Base-by-base conservation (phyloP, 1,284 basidiomycete genomes). In the Boletus mariae region DNA sequence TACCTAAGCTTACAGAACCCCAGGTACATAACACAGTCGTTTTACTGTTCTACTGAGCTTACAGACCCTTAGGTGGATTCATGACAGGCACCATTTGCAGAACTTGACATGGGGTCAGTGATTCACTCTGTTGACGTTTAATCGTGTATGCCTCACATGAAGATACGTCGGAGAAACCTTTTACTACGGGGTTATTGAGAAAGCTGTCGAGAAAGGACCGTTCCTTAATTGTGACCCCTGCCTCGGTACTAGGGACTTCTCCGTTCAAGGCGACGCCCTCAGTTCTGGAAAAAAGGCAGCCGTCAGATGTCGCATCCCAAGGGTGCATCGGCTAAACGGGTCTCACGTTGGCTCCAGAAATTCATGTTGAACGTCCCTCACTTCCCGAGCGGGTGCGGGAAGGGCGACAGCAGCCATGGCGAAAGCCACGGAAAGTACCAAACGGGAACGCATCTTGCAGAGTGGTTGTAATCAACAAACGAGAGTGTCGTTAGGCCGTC, bases 391-490 rank as follows among this genome's bases (percentile, higher is more conserved):
- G 40, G 23, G 40, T 42, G 13, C 40, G 3, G 40, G 40, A 6
- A 51, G 55, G 6, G 20, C 38, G 7, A 49, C n/a, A 34, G 49
- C 46, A 41, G 45, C 40, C 0, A 35, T 34, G 12, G 54, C 20
- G 44, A 58, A 37, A 38, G 52, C 50, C 3, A 50, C 31, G 10
- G 46, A 48, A 25, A 57, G 23, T 25, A 49, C 25, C 23, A 20
- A 45, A 35, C 20, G 29, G 5, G 44, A 40, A 12, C 32, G 50
- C 60, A 57, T 62, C 35, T 50, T 48, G 47, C 11, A 53, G 40
- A 25, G 25, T 34, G 44, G 37, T 49, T 49, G 8, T 31, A 20
- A 37, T 35, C 26, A 26, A 56, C 8, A 49, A 53, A 28, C 3
- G 46, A 51, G 45, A 44, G 53, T 20, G 38, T 51, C 26, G 40